Conservation (phyloP, 176 grass and related monocot species). For the Poa annua region DNA sequence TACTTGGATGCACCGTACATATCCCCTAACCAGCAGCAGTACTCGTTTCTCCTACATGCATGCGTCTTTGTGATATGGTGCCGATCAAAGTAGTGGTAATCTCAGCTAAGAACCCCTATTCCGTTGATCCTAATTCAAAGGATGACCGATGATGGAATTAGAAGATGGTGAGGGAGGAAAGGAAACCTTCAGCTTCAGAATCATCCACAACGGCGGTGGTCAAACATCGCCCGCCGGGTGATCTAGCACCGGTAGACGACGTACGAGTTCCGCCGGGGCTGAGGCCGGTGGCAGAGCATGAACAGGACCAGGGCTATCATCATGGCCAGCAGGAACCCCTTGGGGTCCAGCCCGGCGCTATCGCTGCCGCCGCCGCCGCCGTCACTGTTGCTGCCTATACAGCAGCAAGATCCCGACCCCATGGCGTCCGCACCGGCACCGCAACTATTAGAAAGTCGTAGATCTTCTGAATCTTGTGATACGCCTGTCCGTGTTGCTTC, state of each 20-base stretch:
- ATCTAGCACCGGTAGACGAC: conserved; percentile 47
- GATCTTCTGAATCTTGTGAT: conserved; percentile 11
- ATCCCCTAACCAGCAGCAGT: neutral
- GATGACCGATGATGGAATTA: conserved; percentile 2
- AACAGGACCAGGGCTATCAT: conserved; percentile 75
- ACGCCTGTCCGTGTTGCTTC: conserved; percentile 10
- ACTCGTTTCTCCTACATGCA: conserved; percentile 1
- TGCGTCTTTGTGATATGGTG: neutral
- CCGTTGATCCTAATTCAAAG: neutral
- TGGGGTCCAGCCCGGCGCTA: conserved; percentile 36
- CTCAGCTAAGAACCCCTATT: conserved; percentile 6
- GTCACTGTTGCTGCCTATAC: conserved; percentile 42
- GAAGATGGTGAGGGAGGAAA: neutral
- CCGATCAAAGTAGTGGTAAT: neutral
- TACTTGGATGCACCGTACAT: conserved; percentile 7
- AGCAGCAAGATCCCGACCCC: conserved; percentile 80
- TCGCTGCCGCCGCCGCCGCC: conserved; percentile 17
- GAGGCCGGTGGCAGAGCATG: conserved; percentile 66
- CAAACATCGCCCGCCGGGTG: neutral
- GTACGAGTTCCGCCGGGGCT: conserved; percentile 52
- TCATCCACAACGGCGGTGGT: neutral
- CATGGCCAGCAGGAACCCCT: conserved; percentile 67
- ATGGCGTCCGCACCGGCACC: neutral
- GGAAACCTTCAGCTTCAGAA: conserved; percentile 7
- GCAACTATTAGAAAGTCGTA: neutral